Percentiles rank a stretch among this genome's conserved stretches.
Evolutionary conservation across 2,329 filamentous ascomycete species (phyloP).

Genomic region (Arthroderma uncinatum): DNA sequence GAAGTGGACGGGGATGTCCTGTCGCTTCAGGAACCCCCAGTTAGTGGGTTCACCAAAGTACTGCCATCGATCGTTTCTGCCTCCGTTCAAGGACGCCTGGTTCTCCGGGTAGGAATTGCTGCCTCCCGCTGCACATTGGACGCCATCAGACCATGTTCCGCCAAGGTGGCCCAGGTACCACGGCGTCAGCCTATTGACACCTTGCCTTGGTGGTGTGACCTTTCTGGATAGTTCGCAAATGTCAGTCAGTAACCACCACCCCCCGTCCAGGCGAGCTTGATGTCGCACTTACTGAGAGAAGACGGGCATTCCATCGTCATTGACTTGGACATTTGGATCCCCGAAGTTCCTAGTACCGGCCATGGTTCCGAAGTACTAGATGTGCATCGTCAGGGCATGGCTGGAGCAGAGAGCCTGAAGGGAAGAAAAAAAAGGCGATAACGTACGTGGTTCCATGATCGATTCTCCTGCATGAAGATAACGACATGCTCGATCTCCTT

Average conservation of each 20-base stretch:
- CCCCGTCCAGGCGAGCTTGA: no score
- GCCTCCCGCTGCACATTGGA: slow-evolving; percentile 45
- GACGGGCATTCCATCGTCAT: slow-evolving; percentile 35
- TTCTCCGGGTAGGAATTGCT: slow-evolving; percentile 44
- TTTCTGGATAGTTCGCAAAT: slow-evolving; percentile 18
- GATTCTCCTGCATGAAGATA: slow-evolving; percentile 47
- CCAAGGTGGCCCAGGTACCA: slow-evolving; percentile 48
- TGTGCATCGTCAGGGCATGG: not conserved
- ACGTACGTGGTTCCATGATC: slow-evolving; percentile 30
- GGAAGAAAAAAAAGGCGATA: not conserved
- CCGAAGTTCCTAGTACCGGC: slow-evolving; percentile 45
- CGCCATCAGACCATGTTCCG: slow-evolving; percentile 40
- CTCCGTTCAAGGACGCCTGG: slow-evolving; percentile 42
- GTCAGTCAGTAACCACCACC: no score
- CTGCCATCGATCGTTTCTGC: slow-evolving; percentile 45
- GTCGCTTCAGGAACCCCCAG: slow-evolving; percentile 42
- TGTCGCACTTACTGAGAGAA: slow-evolving; percentile 41
- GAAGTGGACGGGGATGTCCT: slow-evolving; percentile 46
- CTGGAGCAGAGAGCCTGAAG: not conserved
- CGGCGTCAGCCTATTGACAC: slow-evolving; percentile 38
- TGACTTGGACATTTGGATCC: slow-evolving; percentile 45
- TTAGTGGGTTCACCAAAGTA: slow-evolving; percentile 44
- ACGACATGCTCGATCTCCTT: slow-evolving; percentile 47
- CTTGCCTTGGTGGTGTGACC: slow-evolving; percentile 32
- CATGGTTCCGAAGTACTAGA: slow-evolving; percentile 44